A percentile compares a stretch with the other conserved stretches of the same genome.
Conservation (phyloP, 2,329 filamentous ascomycete species). For the Thelonectria discophora region DNA sequence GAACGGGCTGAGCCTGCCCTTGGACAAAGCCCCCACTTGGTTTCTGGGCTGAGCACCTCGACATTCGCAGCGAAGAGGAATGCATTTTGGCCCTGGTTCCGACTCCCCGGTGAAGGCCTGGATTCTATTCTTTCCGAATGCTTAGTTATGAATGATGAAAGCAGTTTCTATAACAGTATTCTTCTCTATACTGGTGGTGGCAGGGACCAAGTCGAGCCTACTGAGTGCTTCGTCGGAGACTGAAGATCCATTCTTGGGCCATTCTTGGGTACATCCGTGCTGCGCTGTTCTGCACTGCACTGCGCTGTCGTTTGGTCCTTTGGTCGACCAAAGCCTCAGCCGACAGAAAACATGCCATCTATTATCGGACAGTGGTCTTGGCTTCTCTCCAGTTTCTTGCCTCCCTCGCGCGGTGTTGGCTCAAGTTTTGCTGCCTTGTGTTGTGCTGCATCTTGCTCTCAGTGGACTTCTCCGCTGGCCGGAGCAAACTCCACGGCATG, state of each 20-base stretch:
- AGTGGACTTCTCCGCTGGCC: constrained; percentile 12
- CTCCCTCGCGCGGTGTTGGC: neutral
- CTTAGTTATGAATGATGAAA: constrained; percentile 15
- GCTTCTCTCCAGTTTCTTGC: too few relatives aligned
- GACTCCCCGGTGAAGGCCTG: neutral
- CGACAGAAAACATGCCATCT: neutral
- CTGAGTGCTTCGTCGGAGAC: neutral
- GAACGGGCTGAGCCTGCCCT: constrained; percentile 1
- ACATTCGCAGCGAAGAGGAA: neutral
- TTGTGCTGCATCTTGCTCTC: constrained; percentile 1
- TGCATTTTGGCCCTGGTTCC: too few relatives aligned
- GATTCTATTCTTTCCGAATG: constrained; percentile 25
- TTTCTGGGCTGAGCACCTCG: constrained; percentile 11
- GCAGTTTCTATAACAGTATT: constrained; percentile 7
- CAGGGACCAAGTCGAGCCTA: constrained; percentile 1
- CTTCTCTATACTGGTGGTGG: neutral
- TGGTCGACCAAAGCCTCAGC: constrained; percentile 4
- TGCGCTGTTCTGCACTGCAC: neutral
- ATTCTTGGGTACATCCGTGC: neutral
- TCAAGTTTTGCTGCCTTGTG: constrained; percentile 1
- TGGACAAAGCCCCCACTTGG: constrained; percentile 13
- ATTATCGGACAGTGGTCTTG: constrained; percentile 1
- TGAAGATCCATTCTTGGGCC: neutral
- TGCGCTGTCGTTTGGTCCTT: constrained; percentile 5
- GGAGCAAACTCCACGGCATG: constrained; percentile 21